phyloP scores from a whole-genome alignment of 805 yeast species.

The Sugiyamaella boreocaroliniensis region DNA sequence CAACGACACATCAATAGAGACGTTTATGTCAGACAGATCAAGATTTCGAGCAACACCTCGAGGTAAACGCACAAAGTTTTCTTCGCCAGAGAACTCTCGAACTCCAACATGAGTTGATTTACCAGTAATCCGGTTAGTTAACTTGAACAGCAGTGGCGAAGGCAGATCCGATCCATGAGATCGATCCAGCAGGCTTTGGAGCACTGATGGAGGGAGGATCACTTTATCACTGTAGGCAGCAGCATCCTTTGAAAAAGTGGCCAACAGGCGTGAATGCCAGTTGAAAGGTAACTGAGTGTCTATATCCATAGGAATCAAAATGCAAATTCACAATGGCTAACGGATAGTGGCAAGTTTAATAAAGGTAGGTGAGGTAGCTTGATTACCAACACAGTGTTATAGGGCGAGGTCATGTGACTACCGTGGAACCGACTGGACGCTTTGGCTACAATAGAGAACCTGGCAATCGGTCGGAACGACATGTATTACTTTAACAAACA shows the following conservation, averaged over 20 bases:
- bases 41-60: slow-evolving; percentile 30
- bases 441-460: no score
- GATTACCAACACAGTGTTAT: not conserved
- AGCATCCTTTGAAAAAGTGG: not conserved
- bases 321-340: not conserved
- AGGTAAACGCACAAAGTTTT: slow-evolving; percentile 35
- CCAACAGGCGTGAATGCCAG: not conserved
- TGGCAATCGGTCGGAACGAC: no score
- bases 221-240: slow-evolving; percentile 28
- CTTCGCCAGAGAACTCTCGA: slow-evolving; percentile 42
- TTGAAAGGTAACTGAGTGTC: not conserved
- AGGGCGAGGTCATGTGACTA: not conserved
- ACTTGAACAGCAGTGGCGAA: slow-evolving; percentile 36
- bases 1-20: slow-evolving; percentile 22
- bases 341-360: no score
- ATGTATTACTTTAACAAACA: no score
- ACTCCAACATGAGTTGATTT: slow-evolving; percentile 38
- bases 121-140: slow-evolving; percentile 22
- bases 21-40: slow-evolving; percentile 15
- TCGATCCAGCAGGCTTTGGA: slow-evolving; percentile 25
- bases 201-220: slow-evolving; percentile 29
- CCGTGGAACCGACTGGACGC: not conserved
- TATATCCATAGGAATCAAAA: not conserved
- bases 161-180: slow-evolving; percentile 16
- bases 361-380: not conserved